Conservation (phyloP, 768 basidiomycete genomes). For the Psilocybe sp. region DNA sequence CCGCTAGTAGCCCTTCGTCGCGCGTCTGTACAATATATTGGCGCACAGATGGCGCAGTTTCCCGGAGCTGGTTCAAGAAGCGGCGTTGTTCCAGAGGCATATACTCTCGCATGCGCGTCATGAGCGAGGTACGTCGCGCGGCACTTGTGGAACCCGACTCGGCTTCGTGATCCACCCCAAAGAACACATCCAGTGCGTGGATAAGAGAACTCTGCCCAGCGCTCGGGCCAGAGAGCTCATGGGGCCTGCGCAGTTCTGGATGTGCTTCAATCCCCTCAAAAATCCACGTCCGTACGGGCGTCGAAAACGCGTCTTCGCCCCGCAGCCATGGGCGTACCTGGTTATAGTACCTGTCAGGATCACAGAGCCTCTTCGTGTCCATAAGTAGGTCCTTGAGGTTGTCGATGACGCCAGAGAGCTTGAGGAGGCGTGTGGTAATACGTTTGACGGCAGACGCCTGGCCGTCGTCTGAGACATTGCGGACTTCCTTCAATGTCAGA, state of each 20-base stretch:
- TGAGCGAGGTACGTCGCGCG: slow-evolving; percentile 36
- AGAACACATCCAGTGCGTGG: slow-evolving; percentile 72
- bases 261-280: slow-evolving; percentile 45
- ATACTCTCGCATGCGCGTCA: slow-evolving; percentile 76
- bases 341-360: slow-evolving; percentile 75
- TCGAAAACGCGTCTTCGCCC: slow-evolving; percentile 61
- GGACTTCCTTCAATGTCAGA: slow-evolving; percentile 77
- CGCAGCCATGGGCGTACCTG: slow-evolving; percentile 82
- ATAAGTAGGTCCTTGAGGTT: slow-evolving; percentile 66
- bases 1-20: slow-evolving; percentile 37
- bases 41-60: slow-evolving; percentile 62
- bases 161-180: slow-evolving; percentile 60
- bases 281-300: slow-evolving; percentile 39
- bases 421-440: slow-evolving; percentile 61
- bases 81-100: slow-evolving; percentile 82
- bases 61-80: slow-evolving; percentile 68
- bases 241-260: slow-evolving; percentile 37
- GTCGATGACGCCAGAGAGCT: slow-evolving; percentile 63
- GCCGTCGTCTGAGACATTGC: slow-evolving; percentile 56
- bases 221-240: slow-evolving; percentile 75
- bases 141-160: slow-evolving; percentile 19
- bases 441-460: slow-evolving; percentile 67
- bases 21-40: slow-evolving; percentile 40
- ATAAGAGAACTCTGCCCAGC: slow-evolving; percentile 84
- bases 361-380: slow-evolving; percentile 68